Evolutionary conservation across 805 yeast genomes (phyloP).

Genomic region (Tetrapisispora namnaoensis): DNA sequence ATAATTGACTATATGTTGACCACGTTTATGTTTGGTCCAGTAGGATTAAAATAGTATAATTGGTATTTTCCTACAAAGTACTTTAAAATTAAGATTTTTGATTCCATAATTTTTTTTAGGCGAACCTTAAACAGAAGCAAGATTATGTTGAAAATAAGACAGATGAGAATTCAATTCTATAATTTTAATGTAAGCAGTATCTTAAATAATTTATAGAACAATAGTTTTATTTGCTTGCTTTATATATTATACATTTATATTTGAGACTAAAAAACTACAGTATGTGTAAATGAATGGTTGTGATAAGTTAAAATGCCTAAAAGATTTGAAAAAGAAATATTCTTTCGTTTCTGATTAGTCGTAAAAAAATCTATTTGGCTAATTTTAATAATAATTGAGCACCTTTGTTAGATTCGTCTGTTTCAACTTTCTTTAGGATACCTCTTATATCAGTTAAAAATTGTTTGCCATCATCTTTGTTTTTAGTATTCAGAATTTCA

Average conservation of each 20-base stretch:
- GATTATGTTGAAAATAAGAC: too few relatives aligned
- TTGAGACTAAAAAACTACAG: neutral
- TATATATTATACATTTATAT: neutral
- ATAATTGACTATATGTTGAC: too few relatives aligned
- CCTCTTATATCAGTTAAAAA: slow-evolving; percentile 48
- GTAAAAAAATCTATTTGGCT: slow-evolving; percentile 9
- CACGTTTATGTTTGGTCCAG: too few relatives aligned
- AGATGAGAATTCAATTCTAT: too few relatives aligned
- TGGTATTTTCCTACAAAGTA: too few relatives aligned
- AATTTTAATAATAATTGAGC: slow-evolving; percentile 42
- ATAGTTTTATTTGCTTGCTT: neutral
- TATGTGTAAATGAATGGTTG: neutral
- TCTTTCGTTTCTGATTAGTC: neutral
- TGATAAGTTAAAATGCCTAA: neutral
- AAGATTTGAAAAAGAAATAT: neutral
- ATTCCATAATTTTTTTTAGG: too few relatives aligned
- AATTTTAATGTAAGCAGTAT: neutral
- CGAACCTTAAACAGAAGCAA: too few relatives aligned
- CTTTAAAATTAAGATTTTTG: too few relatives aligned
- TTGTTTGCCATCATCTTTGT: slow-evolving; percentile 35
- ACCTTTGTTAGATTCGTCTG: slow-evolving; percentile 45
- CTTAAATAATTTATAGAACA: too few relatives aligned
- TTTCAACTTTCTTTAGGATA: slow-evolving; percentile 35
- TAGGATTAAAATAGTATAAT: too few relatives aligned
- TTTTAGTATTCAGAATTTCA: slow-evolving; percentile 45